A percentile compares a stretch with the other conserved stretches of the same genome.
These are phyloP conservation scores for Melampsora larici-populina DNA, from an alignment of 1,284 basidiomycete genomes.

Conservation along the genomic window DNA sequence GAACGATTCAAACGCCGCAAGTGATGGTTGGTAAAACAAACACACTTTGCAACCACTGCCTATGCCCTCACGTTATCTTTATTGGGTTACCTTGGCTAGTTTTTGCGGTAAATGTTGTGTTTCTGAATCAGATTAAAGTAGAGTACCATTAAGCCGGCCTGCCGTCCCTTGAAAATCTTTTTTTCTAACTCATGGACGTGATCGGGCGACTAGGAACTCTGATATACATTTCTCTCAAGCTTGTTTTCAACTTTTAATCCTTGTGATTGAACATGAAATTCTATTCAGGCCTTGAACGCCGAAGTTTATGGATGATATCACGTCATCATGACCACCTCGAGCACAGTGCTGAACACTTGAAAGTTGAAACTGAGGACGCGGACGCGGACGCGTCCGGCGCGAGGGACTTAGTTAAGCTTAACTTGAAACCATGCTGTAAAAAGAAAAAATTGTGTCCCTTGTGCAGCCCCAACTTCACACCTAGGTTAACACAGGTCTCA, in stretches of 20 bases:
- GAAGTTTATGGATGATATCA: no score
- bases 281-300: no score
- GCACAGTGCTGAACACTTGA: no score
- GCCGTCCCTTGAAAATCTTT: neutral
- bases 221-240: slow-evolving; percentile 1
- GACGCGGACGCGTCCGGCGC: no score
- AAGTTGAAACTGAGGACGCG: no score
- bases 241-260: neutral
- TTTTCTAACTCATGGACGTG: neutral
- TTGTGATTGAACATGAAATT: neutral
- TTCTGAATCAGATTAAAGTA: neutral
- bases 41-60: neutral
- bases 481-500: no score
- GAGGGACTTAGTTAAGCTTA: no score
- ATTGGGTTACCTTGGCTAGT: neutral
- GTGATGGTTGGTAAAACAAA: neutral
- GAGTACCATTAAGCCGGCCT: slow-evolving; percentile 5
- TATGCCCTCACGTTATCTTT: neutral
- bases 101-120: slow-evolving; percentile 2
- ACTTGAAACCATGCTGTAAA: no score
- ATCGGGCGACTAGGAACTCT: slow-evolving; percentile 6
- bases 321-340: no score
- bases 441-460: no score
- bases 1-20: no score
- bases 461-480: no score